Conservation (phyloP, 768 basidiomycete genomes). For the Agrocybe pediades region DNA sequence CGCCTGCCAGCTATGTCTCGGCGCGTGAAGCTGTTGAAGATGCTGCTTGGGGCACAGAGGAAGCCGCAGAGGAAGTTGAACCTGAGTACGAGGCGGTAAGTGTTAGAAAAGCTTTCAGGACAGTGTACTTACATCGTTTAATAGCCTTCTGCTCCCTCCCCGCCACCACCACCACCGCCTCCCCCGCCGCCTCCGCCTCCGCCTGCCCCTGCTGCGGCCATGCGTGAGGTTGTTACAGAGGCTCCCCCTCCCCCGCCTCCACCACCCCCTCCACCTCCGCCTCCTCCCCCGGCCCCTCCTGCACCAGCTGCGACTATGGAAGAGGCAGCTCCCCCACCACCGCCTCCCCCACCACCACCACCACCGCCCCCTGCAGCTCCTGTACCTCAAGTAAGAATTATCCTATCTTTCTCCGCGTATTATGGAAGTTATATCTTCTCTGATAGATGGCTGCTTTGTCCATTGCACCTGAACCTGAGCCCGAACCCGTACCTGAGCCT, state of each 20-base stretch:
- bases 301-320: slow-evolving; percentile 22
- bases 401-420: neutral
- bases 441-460: slow-evolving; percentile 33
- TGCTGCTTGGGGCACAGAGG: slow-evolving; percentile 31
- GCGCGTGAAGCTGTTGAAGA: slow-evolving; percentile 32
- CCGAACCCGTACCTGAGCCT: slow-evolving; percentile 42
- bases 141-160: slow-evolving; percentile 28
- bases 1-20: slow-evolving; percentile 19
- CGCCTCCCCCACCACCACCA: slow-evolving; percentile 51
- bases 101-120: slow-evolving; percentile 14
- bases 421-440: neutral
- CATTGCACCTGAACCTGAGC: slow-evolving; percentile 17
- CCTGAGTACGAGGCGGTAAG: slow-evolving; percentile 25
- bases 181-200: slow-evolving; percentile 34
- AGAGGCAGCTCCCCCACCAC: slow-evolving; percentile 38
- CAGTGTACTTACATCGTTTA: slow-evolving; percentile 1
- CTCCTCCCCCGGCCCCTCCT: slow-evolving; percentile 36
- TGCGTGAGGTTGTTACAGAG: slow-evolving; percentile 31
- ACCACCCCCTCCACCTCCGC: slow-evolving; percentile 36
- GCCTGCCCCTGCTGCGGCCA: slow-evolving; percentile 30
- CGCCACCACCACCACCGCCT: slow-evolving; percentile 41
- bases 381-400: slow-evolving; percentile 35
- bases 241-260: slow-evolving; percentile 24
- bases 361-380: slow-evolving; percentile 52
- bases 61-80: slow-evolving; percentile 21